Evolutionary conservation across 192 early-diverging fungal genomes (phyloP).

Genomic region (Entophlyctis helioformis): DNA sequence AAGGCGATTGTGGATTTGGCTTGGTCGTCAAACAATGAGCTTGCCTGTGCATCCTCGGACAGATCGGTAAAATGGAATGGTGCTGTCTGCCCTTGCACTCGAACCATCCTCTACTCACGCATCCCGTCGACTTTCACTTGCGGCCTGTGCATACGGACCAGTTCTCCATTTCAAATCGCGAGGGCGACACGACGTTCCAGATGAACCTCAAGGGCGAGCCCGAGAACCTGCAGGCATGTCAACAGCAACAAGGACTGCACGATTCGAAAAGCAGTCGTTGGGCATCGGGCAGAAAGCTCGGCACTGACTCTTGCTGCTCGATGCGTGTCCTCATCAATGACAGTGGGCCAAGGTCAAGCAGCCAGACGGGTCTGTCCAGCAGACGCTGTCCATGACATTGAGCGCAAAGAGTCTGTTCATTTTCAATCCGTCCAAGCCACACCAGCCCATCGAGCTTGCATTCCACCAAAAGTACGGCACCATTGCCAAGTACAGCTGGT

Average conservation of each 20-base stretch:
- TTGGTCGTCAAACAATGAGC: conserved; percentile 31
- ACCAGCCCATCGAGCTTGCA: conserved; percentile 33
- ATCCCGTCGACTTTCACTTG: no score
- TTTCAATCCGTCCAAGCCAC: conserved; percentile 20
- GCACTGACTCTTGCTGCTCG: no score
- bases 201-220: conserved; percentile 32
- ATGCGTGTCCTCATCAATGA: no score
- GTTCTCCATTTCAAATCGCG: conserved; percentile 33
- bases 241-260: no score
- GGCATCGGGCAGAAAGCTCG: no score
- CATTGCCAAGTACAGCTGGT: conserved; percentile 36
- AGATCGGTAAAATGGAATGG: conserved; percentile 31
- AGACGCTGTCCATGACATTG: conserved; percentile 29
- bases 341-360: conserved; percentile 18
- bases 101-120: no score
- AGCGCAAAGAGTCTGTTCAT: conserved; percentile 25
- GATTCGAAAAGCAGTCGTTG: no score
- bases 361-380: neutral
- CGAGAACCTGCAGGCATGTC: conserved; percentile 22
- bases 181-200: conserved; percentile 35
- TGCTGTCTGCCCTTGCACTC: no score
- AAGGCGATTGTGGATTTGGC: conserved; percentile 22
- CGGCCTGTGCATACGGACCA: conserved; percentile 1
- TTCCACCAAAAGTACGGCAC: conserved; percentile 36
- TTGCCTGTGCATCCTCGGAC: conserved; percentile 35